phyloP scores from a whole-genome alignment of 108 stramenopile species.

The Nannochloropsis gaditana region DNA sequence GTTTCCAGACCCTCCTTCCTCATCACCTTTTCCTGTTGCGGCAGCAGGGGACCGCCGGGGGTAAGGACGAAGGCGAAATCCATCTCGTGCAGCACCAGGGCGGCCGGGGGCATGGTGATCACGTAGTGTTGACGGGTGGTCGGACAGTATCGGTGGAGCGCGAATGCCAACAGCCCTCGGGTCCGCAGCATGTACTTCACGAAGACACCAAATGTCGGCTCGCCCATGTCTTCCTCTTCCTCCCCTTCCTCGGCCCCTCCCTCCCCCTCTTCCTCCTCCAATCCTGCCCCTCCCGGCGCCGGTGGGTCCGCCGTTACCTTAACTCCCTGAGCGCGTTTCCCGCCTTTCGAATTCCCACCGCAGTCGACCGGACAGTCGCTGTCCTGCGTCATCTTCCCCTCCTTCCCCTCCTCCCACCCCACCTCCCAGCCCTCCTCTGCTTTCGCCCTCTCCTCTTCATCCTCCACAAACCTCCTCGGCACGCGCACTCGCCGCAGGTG shows the following conservation, averaged over 20 bases:
- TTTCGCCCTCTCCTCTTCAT: background rate
- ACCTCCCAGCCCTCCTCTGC: background rate
- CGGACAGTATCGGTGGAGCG: background rate
- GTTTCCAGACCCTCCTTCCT: too few relatives aligned
- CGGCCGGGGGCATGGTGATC: background rate
- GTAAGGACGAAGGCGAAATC: slow-evolving; percentile 5
- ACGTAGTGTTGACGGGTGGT: background rate
- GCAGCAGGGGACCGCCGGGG: background rate
- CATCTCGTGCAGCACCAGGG: background rate
- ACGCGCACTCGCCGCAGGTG: background rate
- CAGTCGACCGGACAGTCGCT: background rate
- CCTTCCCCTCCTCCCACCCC: background rate
- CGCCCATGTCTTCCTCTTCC: background rate
- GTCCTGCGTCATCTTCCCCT: background rate
- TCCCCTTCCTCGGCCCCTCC: background rate
- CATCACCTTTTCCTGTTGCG: background rate
- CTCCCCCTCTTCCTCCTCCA: background rate
- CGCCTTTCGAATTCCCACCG: too few relatives aligned
- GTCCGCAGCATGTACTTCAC: background rate
- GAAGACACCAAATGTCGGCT: background rate
- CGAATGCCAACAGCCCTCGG: background rate
- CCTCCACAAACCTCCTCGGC: background rate
- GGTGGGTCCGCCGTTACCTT: too few relatives aligned
- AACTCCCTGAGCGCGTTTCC: too few relatives aligned
- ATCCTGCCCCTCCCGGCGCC: too few relatives aligned